These are phyloP conservation scores for Aspergillus caelatus DNA, from an alignment of 2,329 filamentous ascomycete genomes.

Conservation along the genomic window DNA sequence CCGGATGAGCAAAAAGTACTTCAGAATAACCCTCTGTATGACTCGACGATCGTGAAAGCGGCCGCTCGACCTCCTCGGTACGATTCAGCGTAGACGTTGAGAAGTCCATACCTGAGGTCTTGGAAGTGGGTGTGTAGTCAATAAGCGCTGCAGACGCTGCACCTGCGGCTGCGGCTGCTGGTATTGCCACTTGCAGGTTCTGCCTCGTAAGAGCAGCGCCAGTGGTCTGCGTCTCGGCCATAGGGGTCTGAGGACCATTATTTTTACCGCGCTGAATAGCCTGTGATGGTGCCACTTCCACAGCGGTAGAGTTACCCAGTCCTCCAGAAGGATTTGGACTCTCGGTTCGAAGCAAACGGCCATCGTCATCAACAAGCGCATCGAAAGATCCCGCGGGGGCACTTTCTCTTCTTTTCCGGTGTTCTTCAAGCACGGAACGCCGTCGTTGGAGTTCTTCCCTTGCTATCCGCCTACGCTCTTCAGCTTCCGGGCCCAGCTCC, in stretches of 20 bases:
- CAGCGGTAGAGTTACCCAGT: conserved; percentile 40
- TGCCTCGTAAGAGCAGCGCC: conserved; percentile 21
- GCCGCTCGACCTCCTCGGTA: background rate
- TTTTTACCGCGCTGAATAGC: conserved; percentile 30
- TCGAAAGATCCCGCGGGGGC: conserved; percentile 43
- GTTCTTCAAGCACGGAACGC: conserved; percentile 43
- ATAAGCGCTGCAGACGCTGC: conserved; percentile 45
- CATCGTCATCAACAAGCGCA: conserved; percentile 48
- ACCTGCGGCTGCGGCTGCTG: conserved; percentile 28
- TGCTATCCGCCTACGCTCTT: conserved; percentile 47
- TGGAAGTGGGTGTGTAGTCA: conserved; percentile 51
- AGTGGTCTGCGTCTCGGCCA: conserved; percentile 9
- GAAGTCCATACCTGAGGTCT: conserved; percentile 32
- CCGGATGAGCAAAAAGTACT: conserved; percentile 38
- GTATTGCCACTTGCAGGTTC: conserved; percentile 31
- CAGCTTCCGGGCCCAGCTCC: conserved; percentile 46
- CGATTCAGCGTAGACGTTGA: conserved; percentile 15
- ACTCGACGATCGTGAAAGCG: conserved; percentile 23
- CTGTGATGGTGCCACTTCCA: conserved; percentile 34
- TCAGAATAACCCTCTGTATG: conserved; percentile 37
- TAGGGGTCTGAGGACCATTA: conserved; percentile 11
- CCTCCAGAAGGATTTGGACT: conserved; percentile 7
- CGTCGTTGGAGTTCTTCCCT: conserved; percentile 51
- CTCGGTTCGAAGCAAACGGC: conserved; percentile 32
- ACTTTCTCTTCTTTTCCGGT: conserved; percentile 30